A percentile compares a stretch with the other conserved stretches of the same genome.
Conservation (phyloP, 495 filamentous ascomycete species). For the Neurospora discreta region DNA sequence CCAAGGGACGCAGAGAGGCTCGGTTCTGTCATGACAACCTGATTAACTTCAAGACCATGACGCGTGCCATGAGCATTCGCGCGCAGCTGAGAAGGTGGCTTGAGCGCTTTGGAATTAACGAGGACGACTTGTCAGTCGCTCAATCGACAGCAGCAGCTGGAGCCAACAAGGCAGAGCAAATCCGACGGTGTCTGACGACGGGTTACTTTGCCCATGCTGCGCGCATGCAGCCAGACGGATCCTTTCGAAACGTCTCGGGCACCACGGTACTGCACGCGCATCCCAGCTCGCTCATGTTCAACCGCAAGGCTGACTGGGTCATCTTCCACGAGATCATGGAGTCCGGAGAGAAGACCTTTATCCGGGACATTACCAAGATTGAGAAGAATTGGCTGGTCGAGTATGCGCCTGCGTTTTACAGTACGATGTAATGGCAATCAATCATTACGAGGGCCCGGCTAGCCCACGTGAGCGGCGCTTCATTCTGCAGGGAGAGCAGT, state of each 20-base stretch:
- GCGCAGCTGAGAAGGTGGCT: constrained; percentile 79
- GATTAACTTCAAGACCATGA: constrained; percentile 76
- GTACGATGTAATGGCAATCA: constrained; percentile 24
- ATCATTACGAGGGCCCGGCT: not conserved
- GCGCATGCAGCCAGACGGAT: constrained; percentile 90
- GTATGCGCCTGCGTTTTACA: constrained; percentile 80
- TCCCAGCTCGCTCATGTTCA: constrained; percentile 92
- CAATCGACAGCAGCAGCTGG: not conserved
- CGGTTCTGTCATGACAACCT: constrained; percentile 81
- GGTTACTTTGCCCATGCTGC: constrained; percentile 96
- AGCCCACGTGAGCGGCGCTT: not conserved
- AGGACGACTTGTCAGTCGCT: constrained; percentile 42
- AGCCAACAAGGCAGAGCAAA: constrained; percentile 50
- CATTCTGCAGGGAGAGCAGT: not conserved
- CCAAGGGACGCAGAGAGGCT: constrained; percentile 70
- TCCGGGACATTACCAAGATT: constrained; percentile 84
- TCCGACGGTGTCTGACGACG: constrained; percentile 75
- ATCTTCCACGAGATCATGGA: constrained; percentile 94
- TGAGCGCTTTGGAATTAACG: constrained; percentile 68
- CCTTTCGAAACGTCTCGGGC: constrained; percentile 71
- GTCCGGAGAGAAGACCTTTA: constrained; percentile 79
- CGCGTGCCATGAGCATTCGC: constrained; percentile 74
- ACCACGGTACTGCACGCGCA: constrained; percentile 70
- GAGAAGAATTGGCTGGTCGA: constrained; percentile 85
- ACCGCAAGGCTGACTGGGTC: constrained; percentile 95